A percentile compares a stretch with the other conserved stretches of the same genome.
phyloP scores from a whole-genome alignment of 2,329 filamentous ascomycete genomes.

The Parastagonospora avenae region DNA sequence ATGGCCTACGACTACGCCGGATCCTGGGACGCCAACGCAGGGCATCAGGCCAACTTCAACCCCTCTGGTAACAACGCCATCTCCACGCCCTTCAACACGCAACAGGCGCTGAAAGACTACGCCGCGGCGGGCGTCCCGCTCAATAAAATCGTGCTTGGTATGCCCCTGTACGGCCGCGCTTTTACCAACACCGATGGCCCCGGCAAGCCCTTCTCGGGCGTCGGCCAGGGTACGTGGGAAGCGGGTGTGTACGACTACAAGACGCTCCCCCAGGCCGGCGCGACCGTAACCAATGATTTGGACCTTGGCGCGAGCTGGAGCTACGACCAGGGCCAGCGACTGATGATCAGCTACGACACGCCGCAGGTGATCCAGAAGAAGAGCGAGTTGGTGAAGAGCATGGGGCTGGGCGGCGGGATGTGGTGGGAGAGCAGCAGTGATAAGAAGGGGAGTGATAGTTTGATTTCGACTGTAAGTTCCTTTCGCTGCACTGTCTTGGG shows the following conservation, averaged over 20 bases:
- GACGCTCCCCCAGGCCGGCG: slow-evolving; percentile 35
- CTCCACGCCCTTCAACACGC: slow-evolving; percentile 43
- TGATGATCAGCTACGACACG: slow-evolving; percentile 44
- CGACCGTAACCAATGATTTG: slow-evolving; percentile 25
- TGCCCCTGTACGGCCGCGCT: slow-evolving; percentile 45
- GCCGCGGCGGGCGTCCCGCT: slow-evolving; percentile 36
- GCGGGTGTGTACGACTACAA: slow-evolving; percentile 46
- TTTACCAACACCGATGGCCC: slow-evolving; percentile 44
- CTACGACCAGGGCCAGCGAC: slow-evolving; percentile 30
- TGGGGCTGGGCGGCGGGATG: slow-evolving; percentile 45
- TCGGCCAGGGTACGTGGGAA: slow-evolving; percentile 43
- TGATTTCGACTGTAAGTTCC: slow-evolving; percentile 40
- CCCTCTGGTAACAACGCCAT: slow-evolving; percentile 29
- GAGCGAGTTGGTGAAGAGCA: slow-evolving; percentile 25
- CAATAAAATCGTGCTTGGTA: slow-evolving; percentile 43
- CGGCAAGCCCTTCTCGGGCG: slow-evolving; percentile 36
- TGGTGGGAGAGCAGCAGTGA: slow-evolving; percentile 46
- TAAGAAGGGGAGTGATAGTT: slow-evolving; percentile 35
- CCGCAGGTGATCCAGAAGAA: slow-evolving; percentile 39
- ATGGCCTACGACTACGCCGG: slow-evolving; percentile 83
- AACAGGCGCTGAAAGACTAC: slow-evolving; percentile 40
- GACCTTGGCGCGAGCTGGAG: slow-evolving; percentile 35
- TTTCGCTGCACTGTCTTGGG: background rate
- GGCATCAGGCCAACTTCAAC: slow-evolving; percentile 41
- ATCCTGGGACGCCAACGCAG: slow-evolving; percentile 40